A percentile compares a stretch with the other conserved stretches of the same genome.
These are phyloP conservation scores for Hibiscus tridactylites DNA, from an alignment of 345 rosid genomes.

Conservation along the genomic window DNA sequence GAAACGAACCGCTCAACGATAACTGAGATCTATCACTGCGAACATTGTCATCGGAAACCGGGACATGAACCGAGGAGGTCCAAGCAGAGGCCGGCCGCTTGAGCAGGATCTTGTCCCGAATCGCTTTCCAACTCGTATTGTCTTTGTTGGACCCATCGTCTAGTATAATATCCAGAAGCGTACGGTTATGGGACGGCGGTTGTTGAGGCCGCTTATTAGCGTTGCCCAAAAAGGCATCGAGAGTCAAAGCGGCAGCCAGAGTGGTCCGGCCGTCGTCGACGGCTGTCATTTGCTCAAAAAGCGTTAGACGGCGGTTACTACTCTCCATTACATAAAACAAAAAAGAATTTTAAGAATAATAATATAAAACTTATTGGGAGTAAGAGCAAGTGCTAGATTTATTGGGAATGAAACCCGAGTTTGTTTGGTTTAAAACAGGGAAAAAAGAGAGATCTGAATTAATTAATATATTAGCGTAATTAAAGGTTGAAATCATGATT, in stretches of 20 bases:
- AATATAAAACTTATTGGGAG: background rate
- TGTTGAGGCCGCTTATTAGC: background rate
- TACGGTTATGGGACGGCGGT: background rate
- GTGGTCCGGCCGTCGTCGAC: slow-evolving; percentile 26
- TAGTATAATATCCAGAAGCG: slow-evolving; percentile 23
- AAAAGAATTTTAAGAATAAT: background rate
- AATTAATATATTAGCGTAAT: too few species aligned
- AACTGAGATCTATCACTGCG: slow-evolving; percentile 29
- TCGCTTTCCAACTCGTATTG: slow-evolving; percentile 62
- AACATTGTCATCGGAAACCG: slow-evolving; percentile 49
- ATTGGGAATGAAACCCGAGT: background rate
- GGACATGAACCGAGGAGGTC: slow-evolving; percentile 47
- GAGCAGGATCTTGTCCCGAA: slow-evolving; percentile 63
- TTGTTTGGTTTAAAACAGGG: background rate
- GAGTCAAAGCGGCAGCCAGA: slow-evolving; percentile 22
- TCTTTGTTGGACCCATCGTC: slow-evolving; percentile 60
- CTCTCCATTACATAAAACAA: slow-evolving; percentile 13
- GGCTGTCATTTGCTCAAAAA: slow-evolving; percentile 40
- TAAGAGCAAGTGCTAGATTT: background rate
- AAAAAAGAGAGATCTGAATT: background rate
- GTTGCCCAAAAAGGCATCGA: slow-evolving; percentile 13
- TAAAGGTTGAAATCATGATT: background rate
- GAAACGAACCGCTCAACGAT: slow-evolving; percentile 41
- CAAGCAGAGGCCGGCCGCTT: slow-evolving; percentile 63
- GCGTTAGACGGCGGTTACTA: slow-evolving; percentile 19